Conservation (phyloP, 2,329 filamentous ascomycete genomes). For the Colletotrichum costaricense region DNA sequence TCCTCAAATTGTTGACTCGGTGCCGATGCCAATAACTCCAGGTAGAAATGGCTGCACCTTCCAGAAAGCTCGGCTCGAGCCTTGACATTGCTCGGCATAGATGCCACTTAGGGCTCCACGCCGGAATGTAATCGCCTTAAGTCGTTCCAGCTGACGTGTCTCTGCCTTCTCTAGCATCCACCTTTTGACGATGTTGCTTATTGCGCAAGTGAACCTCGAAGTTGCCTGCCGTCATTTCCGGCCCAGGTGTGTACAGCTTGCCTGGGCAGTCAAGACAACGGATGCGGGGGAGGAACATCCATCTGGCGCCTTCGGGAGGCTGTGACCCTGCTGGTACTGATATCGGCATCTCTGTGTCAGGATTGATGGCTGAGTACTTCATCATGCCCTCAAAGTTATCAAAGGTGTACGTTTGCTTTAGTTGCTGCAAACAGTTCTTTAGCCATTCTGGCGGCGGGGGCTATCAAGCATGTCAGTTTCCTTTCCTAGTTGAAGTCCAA, state of each 20-base stretch:
- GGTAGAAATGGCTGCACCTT: neutral
- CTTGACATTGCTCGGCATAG: neutral
- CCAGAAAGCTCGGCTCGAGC: neutral
- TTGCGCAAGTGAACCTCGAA: constrained; percentile 95
- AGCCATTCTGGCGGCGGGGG: constrained; percentile 92
- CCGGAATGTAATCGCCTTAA: neutral
- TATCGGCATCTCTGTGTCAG: constrained; percentile 73
- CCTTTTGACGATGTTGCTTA: constrained; percentile 79
- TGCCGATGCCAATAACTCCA: neutral
- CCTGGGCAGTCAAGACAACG: constrained; percentile 92
- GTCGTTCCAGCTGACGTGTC: constrained; percentile 35
- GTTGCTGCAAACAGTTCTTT: constrained; percentile 74
- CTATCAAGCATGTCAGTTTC: constrained; percentile 55
- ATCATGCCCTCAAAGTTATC: constrained; percentile 91
- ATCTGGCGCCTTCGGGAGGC: constrained; percentile 74
- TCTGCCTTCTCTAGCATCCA: constrained; percentile 52
- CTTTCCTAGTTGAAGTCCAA: neutral
- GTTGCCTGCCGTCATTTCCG: constrained; percentile 85
- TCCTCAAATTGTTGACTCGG: neutral
- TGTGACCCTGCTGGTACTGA: constrained; percentile 60
- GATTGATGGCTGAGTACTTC: constrained; percentile 87
- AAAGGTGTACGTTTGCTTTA: constrained; percentile 78
- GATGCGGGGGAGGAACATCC: constrained; percentile 89
- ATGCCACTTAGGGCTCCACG: neutral
- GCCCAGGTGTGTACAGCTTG: constrained; percentile 92